Percentiles rank a stretch among this genome's conserved stretches.
Evolutionary conservation across 2,329 filamentous ascomycete genomes (phyloP).

Genomic region (Talaromyces albobiverticillius): DNA sequence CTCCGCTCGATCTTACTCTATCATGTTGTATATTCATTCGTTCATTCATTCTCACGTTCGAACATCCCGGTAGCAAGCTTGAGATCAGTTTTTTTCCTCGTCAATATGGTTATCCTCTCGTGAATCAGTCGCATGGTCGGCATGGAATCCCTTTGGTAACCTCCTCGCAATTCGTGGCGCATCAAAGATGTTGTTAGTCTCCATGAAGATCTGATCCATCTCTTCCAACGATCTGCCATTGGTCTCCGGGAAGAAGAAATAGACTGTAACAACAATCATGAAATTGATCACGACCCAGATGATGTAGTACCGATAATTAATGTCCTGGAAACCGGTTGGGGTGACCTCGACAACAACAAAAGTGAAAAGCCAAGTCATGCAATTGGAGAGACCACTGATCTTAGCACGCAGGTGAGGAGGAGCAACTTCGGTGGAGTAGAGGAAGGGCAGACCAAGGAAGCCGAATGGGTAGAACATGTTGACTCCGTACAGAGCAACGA

Average conservation of each 20-base stretch:
- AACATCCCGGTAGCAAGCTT: too few relatives aligned
- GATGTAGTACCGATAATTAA: conserved; percentile 49
- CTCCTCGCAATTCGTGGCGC: conserved; percentile 24
- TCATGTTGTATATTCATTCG: too few relatives aligned
- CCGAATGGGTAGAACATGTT: conserved; percentile 17
- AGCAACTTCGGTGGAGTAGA: conserved; percentile 15
- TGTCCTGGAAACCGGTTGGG: conserved; percentile 38
- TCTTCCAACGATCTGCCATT: conserved; percentile 38
- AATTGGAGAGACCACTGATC: conserved; percentile 57
- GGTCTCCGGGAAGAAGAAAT: conserved; percentile 40
- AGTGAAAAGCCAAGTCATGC: conserved; percentile 37
- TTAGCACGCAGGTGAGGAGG: conserved; percentile 32
- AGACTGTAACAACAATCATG: conserved; percentile 24
- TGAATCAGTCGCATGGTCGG: background rate
- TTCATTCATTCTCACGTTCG: too few relatives aligned
- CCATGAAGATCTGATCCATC: conserved; percentile 38
- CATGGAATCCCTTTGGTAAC: background rate
- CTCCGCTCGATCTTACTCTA: too few relatives aligned
- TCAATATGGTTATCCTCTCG: background rate
- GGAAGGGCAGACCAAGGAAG: conserved; percentile 14
- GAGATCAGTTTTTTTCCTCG: background rate
- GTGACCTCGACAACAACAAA: conserved; percentile 38
- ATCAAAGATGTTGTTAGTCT: conserved; percentile 28
- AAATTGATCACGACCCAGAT: conserved; percentile 44
- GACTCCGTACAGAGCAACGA: conserved; percentile 12